These are phyloP conservation scores for Orbilia blumenaviensis DNA, from an alignment of 2,329 filamentous ascomycete species.

Conservation along the genomic window DNA sequence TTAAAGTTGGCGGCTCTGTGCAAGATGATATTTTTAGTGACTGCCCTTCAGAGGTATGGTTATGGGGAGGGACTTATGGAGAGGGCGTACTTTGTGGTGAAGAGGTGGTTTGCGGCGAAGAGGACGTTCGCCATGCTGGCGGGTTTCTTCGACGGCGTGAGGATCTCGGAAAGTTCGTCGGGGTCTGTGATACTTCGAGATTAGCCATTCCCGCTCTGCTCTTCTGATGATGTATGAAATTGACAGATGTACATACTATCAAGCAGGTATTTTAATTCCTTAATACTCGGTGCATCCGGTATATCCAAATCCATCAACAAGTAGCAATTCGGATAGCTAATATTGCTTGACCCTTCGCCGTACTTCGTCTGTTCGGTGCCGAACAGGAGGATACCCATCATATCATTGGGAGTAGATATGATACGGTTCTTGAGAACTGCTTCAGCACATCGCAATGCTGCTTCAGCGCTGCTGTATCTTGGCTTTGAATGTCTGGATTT, in stretches of 20 bases:
- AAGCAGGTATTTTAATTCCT: constrained; percentile 76
- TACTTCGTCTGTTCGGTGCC: constrained; percentile 87
- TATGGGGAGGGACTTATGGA: not conserved
- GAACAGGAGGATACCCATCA: constrained; percentile 95
- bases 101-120: constrained; percentile 95
- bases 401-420: constrained; percentile 93
- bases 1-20: constrained; percentile 82
- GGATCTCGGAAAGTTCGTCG: constrained; percentile 73
- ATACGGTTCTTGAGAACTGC: constrained; percentile 97
- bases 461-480: constrained; percentile 78
- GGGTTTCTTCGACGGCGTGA: constrained; percentile 74
- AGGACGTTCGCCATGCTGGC: constrained; percentile 87
- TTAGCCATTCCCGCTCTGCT: not conserved
- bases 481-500: constrained; percentile 53
- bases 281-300: constrained; percentile 86
- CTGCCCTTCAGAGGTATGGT: too few species aligned
- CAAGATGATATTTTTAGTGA: constrained; percentile 9
- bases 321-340: constrained; percentile 88
- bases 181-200: constrained; percentile 66
- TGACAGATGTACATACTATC: constrained; percentile 63
- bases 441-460: constrained; percentile 92
- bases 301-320: constrained; percentile 87
- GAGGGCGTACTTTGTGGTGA: constrained; percentile 74
- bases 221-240: not conserved
- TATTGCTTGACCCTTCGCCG: constrained; percentile 67